These are phyloP conservation scores for Isatis lusitanica DNA, from an alignment of 441 rosid species.

Conservation along the genomic window DNA sequence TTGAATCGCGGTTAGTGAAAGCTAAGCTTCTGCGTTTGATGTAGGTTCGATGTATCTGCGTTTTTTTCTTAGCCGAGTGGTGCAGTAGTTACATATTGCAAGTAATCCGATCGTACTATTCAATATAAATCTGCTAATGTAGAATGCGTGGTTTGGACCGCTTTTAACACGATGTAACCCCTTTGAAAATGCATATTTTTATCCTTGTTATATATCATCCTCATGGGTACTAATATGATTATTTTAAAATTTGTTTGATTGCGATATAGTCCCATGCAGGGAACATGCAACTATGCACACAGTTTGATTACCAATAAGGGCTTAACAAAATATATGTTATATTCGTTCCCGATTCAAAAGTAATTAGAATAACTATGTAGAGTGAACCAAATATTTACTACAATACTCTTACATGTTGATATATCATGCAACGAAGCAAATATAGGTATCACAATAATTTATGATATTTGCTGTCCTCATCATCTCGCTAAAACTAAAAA, in stretches of 20 bases:
- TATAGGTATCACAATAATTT: background rate
- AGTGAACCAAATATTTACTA: background rate
- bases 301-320: background rate
- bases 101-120: conserved; percentile 16
- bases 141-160: conserved; percentile 24
- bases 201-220: background rate
- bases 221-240: background rate
- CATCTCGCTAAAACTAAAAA: background rate
- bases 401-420: background rate
- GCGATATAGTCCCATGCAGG: conserved; percentile 21
- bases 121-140: conserved; percentile 24
- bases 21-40: conserved; percentile 26
- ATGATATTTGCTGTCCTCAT: background rate
- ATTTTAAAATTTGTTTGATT: background rate
- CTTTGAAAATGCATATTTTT: background rate
- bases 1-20: conserved; percentile 34
- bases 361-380: background rate
- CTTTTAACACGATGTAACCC: background rate
- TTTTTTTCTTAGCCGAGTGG: background rate
- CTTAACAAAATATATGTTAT: background rate
- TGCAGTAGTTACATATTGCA: conserved; percentile 10
- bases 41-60: conserved; percentile 24
- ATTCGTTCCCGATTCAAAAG: background rate
- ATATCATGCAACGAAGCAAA: background rate
- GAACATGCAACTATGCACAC: background rate